Evolutionary conservation across 2,329 filamentous ascomycete genomes (phyloP).

Genomic region (Epichloe uncinata): DNA sequence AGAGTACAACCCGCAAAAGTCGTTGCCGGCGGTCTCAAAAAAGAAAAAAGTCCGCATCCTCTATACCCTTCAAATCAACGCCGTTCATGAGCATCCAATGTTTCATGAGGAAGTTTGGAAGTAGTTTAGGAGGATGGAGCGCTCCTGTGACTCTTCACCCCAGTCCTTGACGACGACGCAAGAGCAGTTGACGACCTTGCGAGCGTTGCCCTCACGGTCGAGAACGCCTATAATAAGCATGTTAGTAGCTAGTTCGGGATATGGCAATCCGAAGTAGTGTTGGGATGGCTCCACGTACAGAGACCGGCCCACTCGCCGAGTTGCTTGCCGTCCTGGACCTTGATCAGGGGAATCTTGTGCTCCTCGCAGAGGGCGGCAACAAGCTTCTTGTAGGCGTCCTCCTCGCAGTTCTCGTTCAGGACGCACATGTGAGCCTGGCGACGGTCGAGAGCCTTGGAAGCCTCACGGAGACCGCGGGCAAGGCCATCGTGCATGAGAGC

Average conservation of each 20-base stretch:
- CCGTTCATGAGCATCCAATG: constrained; percentile 12
- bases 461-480: constrained; percentile 94
- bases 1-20: constrained; percentile 31
- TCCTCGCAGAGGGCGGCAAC: constrained; percentile 97
- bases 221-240: constrained; percentile 58
- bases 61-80: constrained; percentile 27
- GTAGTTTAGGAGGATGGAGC: constrained; percentile 98
- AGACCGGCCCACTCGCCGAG: constrained; percentile 99
- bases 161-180: constrained; percentile 99
- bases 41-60: constrained; percentile 19
- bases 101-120: constrained; percentile 80
- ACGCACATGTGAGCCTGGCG: constrained; percentile 99
- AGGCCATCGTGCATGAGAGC: constrained; percentile 99
- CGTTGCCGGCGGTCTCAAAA: constrained; percentile 20
- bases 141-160: constrained; percentile 99
- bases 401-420: constrained; percentile 98
- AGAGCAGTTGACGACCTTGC: constrained; percentile 99
- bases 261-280: no score
- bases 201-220: constrained; percentile 97
- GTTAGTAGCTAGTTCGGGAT: constrained; percentile 15
- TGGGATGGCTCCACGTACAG: constrained; percentile 52
- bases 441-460: constrained; percentile 95
- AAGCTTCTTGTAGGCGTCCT: constrained; percentile 99
- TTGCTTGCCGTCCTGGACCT: constrained; percentile 99
- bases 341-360: constrained; percentile 99